phyloP scores from a whole-genome alignment of 345 rosid species.

The Reutealis trisperma region DNA sequence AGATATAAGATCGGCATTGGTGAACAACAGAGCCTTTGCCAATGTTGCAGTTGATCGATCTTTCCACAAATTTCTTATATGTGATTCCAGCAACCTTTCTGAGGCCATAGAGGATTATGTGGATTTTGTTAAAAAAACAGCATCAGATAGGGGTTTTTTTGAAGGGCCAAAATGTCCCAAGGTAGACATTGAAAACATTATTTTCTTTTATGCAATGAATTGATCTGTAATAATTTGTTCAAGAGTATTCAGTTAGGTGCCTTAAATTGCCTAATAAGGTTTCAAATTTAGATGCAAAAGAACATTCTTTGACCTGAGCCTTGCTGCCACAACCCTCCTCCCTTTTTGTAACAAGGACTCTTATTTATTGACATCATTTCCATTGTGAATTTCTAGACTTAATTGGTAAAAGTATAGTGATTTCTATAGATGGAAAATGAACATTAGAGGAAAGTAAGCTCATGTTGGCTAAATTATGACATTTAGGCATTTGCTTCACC shows the following conservation, averaged over 20 bases:
- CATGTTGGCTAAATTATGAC: too few relatives aligned
- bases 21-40: constrained; percentile 81
- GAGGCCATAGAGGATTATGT: constrained; percentile 58
- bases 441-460: too few relatives aligned
- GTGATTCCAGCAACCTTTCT: constrained; percentile 57
- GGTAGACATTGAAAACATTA: constrained; percentile 38
- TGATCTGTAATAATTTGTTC: background rate
- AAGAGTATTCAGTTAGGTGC: background rate
- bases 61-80: constrained; percentile 58
- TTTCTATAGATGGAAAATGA: background rate
- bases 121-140: constrained; percentile 40
- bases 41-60: constrained; percentile 61
- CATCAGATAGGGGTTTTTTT: constrained; percentile 36
- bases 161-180: constrained; percentile 84
- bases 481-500: too few relatives aligned
- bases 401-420: background rate
- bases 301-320: background rate
- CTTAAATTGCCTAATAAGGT: background rate
- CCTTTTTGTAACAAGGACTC: too few relatives aligned
- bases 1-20: constrained; percentile 78
- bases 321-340: too few relatives aligned
- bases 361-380: background rate
- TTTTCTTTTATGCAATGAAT: background rate
- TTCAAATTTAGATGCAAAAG: background rate
- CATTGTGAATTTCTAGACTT: background rate